Percentiles rank a stretch among this genome's conserved stretches.
phyloP scores from a whole-genome alignment of 2,329 filamentous ascomycete species.

The Monilinia fructigena region DNA sequence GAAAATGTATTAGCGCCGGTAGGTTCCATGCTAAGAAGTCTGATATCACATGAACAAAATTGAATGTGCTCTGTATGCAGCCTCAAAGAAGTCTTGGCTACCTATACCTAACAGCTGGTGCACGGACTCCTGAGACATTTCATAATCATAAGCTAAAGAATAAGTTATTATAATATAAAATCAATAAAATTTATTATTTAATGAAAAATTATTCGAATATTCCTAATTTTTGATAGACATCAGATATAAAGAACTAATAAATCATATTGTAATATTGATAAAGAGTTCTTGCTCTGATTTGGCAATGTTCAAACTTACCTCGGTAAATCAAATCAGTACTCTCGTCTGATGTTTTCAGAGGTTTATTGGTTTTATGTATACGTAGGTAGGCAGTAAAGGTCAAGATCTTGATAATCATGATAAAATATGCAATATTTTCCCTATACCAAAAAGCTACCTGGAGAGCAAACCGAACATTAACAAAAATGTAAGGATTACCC shows the following conservation, averaged over 20 bases:
- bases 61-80: slow-evolving; percentile 3
- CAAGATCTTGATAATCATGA: not conserved
- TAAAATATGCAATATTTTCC: slow-evolving; percentile 9
- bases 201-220: no score
- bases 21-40: not conserved
- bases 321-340: not conserved
- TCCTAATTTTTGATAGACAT: no score
- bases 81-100: not conserved
- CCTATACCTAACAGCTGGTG: no score
- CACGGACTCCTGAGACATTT: no score
- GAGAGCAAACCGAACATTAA: slow-evolving; percentile 1
- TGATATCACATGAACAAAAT: slow-evolving; percentile 10
- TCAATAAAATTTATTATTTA: no score
- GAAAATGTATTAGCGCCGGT: slow-evolving; percentile 17
- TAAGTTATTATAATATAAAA: no score
- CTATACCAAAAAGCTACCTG: not conserved
- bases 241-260: no score
- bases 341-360: not conserved
- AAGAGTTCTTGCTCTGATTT: no score
- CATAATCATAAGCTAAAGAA: no score
- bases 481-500: slow-evolving; percentile 18
- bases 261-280: no score
- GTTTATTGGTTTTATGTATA: not conserved
- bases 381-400: not conserved
- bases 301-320: not conserved